These are phyloP conservation scores for Grosmannia huntii DNA, from an alignment of 2,329 filamentous ascomycete genomes.

Conservation along the genomic window DNA sequence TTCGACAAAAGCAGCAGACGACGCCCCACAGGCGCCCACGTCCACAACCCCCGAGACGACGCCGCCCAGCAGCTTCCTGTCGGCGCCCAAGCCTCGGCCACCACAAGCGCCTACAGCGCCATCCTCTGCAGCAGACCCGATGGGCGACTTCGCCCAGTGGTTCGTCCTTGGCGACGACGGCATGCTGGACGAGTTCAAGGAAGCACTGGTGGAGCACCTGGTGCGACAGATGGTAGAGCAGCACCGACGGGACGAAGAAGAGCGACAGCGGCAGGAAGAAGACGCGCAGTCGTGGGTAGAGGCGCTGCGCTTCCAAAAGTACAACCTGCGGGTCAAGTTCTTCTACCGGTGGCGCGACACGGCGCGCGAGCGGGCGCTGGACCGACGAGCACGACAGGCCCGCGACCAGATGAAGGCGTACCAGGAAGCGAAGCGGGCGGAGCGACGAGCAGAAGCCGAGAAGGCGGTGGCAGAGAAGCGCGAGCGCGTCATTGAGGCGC, in stretches of 20 bases:
- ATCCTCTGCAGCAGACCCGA: conserved; percentile 21
- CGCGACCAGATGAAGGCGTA: conserved; percentile 34
- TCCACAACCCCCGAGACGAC: not conserved
- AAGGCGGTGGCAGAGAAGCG: conserved; percentile 22
- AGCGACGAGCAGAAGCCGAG: conserved; percentile 21
- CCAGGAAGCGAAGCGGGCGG: conserved; percentile 18
- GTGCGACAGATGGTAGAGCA: conserved; percentile 28
- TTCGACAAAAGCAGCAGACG: not conserved
- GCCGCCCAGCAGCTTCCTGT: not conserved
- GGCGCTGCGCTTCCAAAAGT: conserved; percentile 33
- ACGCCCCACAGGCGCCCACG: too few species aligned
- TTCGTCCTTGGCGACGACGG: conserved; percentile 40
- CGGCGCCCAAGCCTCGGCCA: not conserved
- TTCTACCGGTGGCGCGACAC: conserved; percentile 43
- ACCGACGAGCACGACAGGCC: conserved; percentile 36
- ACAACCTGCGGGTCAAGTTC: conserved; percentile 39
- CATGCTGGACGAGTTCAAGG: conserved; percentile 36
- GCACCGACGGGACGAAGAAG: conserved; percentile 27
- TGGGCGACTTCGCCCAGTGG: conserved; percentile 41
- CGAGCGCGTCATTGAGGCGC: conserved; percentile 6
- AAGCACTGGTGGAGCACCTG: conserved; percentile 31
- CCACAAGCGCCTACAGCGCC: not conserved
- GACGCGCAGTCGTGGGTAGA: conserved; percentile 33
- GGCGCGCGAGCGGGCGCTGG: conserved; percentile 33
- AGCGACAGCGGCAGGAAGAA: conserved; percentile 31